Evolutionary conservation across 1,284 basidiomycete genomes (phyloP).

Genomic region (Takashimella koratensis): DNA sequence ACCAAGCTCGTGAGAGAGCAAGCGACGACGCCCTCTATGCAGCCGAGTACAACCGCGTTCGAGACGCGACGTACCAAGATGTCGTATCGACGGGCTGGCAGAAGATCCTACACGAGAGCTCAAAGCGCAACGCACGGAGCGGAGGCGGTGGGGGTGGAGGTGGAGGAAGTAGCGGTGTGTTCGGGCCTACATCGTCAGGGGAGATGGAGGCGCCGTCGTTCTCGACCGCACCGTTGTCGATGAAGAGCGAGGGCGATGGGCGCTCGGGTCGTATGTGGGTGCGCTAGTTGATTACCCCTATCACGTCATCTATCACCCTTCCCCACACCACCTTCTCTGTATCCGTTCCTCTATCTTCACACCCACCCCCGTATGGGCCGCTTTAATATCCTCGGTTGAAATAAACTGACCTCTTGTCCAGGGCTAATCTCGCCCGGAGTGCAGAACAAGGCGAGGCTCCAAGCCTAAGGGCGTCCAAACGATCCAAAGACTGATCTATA

Average conservation of each 20-base stretch:
- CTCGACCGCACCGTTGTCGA: not conserved
- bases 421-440: not conserved
- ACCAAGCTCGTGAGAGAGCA: constrained; percentile 7
- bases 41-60: not conserved
- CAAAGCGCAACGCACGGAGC: too few relatives aligned
- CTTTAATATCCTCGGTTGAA: too few relatives aligned
- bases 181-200: too few relatives aligned
- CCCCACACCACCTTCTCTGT: not conserved
- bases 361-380: too few relatives aligned
- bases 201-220: too few relatives aligned
- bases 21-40: not conserved
- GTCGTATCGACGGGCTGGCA: not conserved
- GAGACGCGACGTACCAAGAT: not conserved
- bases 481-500: not conserved
- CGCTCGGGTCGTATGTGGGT: not conserved
- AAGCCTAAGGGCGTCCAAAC: not conserved
- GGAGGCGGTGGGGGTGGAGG: not conserved
- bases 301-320: too few relatives aligned
- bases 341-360: not conserved
- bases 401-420: too few relatives aligned
- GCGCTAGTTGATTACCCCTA: not conserved
- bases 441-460: not conserved
- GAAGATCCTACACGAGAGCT: not conserved
- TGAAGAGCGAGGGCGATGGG: not conserved
- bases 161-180: not conserved